phyloP scores from a whole-genome alignment of 2,329 filamentous ascomycete species.

The Sporothrix protearum region DNA sequence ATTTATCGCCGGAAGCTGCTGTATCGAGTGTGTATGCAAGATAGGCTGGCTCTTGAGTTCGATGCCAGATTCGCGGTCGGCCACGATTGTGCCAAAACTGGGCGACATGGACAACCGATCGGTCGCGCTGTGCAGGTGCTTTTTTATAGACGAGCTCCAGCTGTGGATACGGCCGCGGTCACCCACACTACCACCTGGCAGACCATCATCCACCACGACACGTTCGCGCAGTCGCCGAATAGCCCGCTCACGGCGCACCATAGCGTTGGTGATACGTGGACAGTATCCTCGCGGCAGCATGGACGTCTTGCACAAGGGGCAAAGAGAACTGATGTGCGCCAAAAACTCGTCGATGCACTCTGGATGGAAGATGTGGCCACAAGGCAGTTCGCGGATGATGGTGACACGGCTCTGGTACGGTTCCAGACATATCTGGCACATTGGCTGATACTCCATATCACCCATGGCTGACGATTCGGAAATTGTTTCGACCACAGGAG shows the following conservation, averaged over 20 bases:
- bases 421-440: slow-evolving; percentile 86
- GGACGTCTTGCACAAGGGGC: slow-evolving; percentile 83
- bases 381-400: slow-evolving; percentile 79
- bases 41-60: slow-evolving; percentile 26
- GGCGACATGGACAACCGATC: slow-evolving; percentile 14
- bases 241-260: slow-evolving; percentile 77
- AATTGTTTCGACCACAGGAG: neutral
- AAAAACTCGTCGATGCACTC: slow-evolving; percentile 88
- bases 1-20: neutral
- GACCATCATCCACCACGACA: slow-evolving; percentile 42
- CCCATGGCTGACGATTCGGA: slow-evolving; percentile 24
- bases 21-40: slow-evolving; percentile 2
- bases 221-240: slow-evolving; percentile 59
- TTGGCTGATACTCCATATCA: slow-evolving; percentile 62
- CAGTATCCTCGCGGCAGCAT: slow-evolving; percentile 68
- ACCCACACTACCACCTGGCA: slow-evolving; percentile 26
- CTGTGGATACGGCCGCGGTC: slow-evolving; percentile 21
- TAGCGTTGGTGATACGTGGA: slow-evolving; percentile 73
- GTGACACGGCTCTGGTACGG: slow-evolving; percentile 68
- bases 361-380: slow-evolving; percentile 89
- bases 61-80: slow-evolving; percentile 23
- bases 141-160: slow-evolving; percentile 30
- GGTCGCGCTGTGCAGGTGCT: slow-evolving; percentile 26
- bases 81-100: slow-evolving; percentile 11
- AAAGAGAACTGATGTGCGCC: slow-evolving; percentile 73